Conservation (phyloP, 73 alveolate species). For the Tetrahymena borealis region DNA sequence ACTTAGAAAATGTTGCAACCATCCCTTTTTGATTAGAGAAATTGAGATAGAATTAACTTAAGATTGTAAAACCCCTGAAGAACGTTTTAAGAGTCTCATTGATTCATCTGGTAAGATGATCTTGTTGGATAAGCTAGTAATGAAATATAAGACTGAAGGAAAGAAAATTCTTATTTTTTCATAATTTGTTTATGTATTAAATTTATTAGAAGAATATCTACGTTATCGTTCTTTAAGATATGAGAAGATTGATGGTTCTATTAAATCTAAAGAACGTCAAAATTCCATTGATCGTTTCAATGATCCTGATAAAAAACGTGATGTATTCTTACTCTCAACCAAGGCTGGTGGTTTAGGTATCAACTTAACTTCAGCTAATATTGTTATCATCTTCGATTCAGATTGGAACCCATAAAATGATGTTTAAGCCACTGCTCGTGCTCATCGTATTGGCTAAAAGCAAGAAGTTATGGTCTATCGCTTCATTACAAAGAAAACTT, state of each 20-base stretch:
- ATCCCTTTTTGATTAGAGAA: constrained; percentile 79
- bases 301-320: constrained; percentile 78
- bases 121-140: constrained; percentile 73
- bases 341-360: constrained; percentile 99
- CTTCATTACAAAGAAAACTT: constrained; percentile 86
- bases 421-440: constrained; percentile 97
- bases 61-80: constrained; percentile 46
- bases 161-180: constrained; percentile 94
- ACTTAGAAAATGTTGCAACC: constrained; percentile 96
- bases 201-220: constrained; percentile 81
- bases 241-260: constrained; percentile 93
- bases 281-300: constrained; percentile 88
- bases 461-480: constrained; percentile 95
- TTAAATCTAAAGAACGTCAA: constrained; percentile 88
- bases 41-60: constrained; percentile 68
- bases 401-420: constrained; percentile 99
- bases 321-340: constrained; percentile 91
- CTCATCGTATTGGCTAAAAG: constrained; percentile 98
- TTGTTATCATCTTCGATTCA: constrained; percentile 96
- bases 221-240: constrained; percentile 60
- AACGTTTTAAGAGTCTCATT: constrained; percentile 49
- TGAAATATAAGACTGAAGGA: constrained; percentile 70
- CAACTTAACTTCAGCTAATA: constrained; percentile 95
- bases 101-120: constrained; percentile 87
- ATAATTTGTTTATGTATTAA: constrained; percentile 90